phyloP scores from a whole-genome alignment of 2,329 filamentous ascomycete species.

The Nemania sp. region DNA sequence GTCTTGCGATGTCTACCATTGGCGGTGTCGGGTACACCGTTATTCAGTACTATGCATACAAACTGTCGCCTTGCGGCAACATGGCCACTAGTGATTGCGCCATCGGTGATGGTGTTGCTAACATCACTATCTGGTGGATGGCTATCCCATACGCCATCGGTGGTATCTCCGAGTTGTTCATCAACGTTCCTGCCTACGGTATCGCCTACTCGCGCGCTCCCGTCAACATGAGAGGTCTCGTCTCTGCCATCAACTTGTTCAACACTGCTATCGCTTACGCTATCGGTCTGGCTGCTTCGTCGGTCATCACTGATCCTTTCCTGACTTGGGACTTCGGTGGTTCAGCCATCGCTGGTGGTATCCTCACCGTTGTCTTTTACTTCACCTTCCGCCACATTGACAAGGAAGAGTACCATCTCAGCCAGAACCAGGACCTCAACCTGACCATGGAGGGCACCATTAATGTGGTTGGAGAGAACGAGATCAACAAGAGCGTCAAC shows the following conservation, averaged over 20 bases:
- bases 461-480: slow-evolving; percentile 48
- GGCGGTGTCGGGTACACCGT: slow-evolving; percentile 49
- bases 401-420: slow-evolving; percentile 49
- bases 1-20: slow-evolving; percentile 53
- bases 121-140: slow-evolving; percentile 60
- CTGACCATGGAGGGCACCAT: slow-evolving; percentile 44
- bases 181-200: slow-evolving; percentile 55
- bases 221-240: slow-evolving; percentile 54
- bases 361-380: slow-evolving; percentile 50
- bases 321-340: slow-evolving; percentile 55
- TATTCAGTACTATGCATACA: slow-evolving; percentile 48
- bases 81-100: slow-evolving; percentile 44
- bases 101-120: slow-evolving; percentile 43
- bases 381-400: slow-evolving; percentile 52
- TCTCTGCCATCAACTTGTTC: slow-evolving; percentile 54
- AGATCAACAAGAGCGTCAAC: slow-evolving; percentile 41
- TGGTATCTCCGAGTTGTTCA: slow-evolving; percentile 56
- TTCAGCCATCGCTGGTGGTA: slow-evolving; percentile 49
- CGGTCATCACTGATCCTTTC: slow-evolving; percentile 52
- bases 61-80: slow-evolving; percentile 47
- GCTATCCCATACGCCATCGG: slow-evolving; percentile 54
- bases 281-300: slow-evolving; percentile 49
- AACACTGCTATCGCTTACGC: slow-evolving; percentile 50
- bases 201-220: slow-evolving; percentile 56
- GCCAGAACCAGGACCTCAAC: slow-evolving; percentile 43